These are phyloP conservation scores for Tylopilus intermedius DNA, from an alignment of 768 basidiomycete genomes.

Conservation along the genomic window DNA sequence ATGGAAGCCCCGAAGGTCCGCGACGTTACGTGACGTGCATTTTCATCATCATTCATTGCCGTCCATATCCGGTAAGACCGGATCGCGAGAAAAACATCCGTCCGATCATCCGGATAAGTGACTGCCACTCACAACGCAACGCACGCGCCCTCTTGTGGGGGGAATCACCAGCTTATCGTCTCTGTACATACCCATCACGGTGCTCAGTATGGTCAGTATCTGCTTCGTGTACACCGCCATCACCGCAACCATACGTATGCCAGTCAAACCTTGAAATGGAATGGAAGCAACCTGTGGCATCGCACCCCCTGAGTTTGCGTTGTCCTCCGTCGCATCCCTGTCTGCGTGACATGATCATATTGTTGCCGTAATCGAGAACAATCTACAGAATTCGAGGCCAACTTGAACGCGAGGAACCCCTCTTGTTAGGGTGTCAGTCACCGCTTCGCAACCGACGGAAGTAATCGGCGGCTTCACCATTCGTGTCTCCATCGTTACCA, in stretches of 20 bases:
- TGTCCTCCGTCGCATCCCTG: background rate
- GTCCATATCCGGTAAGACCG: background rate
- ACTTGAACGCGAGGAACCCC: background rate
- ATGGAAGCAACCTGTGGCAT: slow-evolving; percentile 15
- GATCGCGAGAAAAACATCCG: background rate
- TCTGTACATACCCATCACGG: slow-evolving; percentile 3
- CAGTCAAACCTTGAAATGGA: slow-evolving; percentile 24
- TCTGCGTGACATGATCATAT: too few relatives aligned
- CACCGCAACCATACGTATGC: slow-evolving; percentile 17
- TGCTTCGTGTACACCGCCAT: slow-evolving; percentile 9
- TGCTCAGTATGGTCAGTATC: background rate
- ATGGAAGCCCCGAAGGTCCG: slow-evolving; percentile 42
- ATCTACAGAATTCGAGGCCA: too few relatives aligned
- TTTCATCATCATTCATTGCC: background rate
- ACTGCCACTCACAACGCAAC: too few relatives aligned
- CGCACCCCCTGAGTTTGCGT: background rate
- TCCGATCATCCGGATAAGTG: background rate
- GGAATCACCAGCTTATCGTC: background rate
- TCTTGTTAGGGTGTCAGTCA: too few relatives aligned
- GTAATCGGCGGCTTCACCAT: slow-evolving; percentile 2
- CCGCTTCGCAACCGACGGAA: background rate
- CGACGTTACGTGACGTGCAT: background rate
- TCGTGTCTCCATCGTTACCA: slow-evolving; percentile 10
- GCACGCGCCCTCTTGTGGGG: too few relatives aligned
- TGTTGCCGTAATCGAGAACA: too few relatives aligned